Evolutionary conservation across 768 basidiomycete species (phyloP), one percentile per base, ranked within the genome.

Genomic region (Albatrellus ellisii): DNA sequence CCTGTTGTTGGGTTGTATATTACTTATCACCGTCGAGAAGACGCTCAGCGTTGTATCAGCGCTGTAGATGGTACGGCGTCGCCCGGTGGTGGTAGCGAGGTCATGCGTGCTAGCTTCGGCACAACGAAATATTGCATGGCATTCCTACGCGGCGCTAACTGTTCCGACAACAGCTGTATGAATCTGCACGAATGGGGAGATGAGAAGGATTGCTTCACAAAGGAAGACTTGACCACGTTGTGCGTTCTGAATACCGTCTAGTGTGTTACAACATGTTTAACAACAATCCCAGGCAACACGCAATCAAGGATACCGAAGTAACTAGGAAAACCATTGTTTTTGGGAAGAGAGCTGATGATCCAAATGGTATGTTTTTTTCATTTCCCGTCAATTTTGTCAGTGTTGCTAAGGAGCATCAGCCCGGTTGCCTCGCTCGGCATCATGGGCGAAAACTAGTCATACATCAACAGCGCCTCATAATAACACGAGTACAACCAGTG

Each of bases 91-190:
- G 82, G 84, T 26, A 78, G 81, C 17, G 84, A 92, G 46, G 70
- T 87, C 33, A 82, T 99, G 77, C 73, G 88, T 46, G 94, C 91
- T 14, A 92, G 88, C 55, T 81, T 88, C 58, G 95, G 95, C 21
- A 98, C 92, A 12, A 94, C 94, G 25, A 88, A 95, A 60, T 99
- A 99, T 55, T 99, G 95, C 62, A 91, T 97, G 77, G 70, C 79
- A 3, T 98, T 95, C 59, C 72, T 99, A 46, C 83, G 92, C 31
- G 79, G 87, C 15, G 70, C 74, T 26, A 70, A 70, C 46, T 99
- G 95, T 60, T 72, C 78, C 44, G 89, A 89, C 54, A 81, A 85
- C 52, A 79, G 74, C 49, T 99, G 95, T 61, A 82, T 92, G 79
- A 85, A 87, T 58, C 64, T 92, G 33, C 95, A 99, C 57, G 95